Conservation (phyloP, 2,329 filamentous ascomycete genomes). For the Penicillium corylophilum region DNA sequence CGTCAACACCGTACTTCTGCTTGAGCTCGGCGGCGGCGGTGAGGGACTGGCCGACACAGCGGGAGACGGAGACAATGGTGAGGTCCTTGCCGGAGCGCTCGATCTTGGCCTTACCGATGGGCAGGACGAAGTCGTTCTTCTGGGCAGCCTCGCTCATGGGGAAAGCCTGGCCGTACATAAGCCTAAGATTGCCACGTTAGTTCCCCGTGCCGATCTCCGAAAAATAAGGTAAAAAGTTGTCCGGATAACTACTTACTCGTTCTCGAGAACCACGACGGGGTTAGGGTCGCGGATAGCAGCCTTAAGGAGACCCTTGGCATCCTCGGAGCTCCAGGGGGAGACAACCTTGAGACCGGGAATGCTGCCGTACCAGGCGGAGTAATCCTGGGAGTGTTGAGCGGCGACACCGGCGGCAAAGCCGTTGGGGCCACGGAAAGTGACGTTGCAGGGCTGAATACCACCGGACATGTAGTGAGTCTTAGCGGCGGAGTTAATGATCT, state of each 20-base stretch:
- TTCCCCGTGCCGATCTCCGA: not conserved
- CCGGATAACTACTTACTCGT: conserved; percentile 57
- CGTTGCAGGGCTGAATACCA: conserved; percentile 98
- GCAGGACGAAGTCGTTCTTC: conserved; percentile 93
- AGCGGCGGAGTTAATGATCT: conserved; percentile 97
- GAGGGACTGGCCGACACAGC: conserved; percentile 90
- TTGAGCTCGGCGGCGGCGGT: conserved; percentile 86
- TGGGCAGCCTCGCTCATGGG: conserved; percentile 97
- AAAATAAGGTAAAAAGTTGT: not conserved
- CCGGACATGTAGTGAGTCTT: conserved; percentile 99
- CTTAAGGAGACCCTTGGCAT: conserved; percentile 97
- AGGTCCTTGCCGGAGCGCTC: conserved; percentile 94
- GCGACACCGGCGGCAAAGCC: conserved; percentile 94
- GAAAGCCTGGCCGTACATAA: conserved; percentile 89
- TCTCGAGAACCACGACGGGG: conserved; percentile 87
- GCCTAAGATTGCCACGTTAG: conserved; percentile 49
- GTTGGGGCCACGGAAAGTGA: conserved; percentile 99
- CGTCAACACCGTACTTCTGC: conserved; percentile 93
- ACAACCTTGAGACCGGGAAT: conserved; percentile 98
- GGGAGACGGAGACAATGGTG: conserved; percentile 91
- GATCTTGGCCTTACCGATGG: conserved; percentile 98
- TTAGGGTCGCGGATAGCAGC: conserved; percentile 98
- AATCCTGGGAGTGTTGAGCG: conserved; percentile 98
- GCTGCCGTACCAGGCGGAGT: conserved; percentile 97
- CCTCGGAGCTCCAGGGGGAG: conserved; percentile 91